Evolutionary conservation across 495 filamentous ascomycete genomes (phyloP).

Genomic region (Aspergillus saccharolyticus): DNA sequence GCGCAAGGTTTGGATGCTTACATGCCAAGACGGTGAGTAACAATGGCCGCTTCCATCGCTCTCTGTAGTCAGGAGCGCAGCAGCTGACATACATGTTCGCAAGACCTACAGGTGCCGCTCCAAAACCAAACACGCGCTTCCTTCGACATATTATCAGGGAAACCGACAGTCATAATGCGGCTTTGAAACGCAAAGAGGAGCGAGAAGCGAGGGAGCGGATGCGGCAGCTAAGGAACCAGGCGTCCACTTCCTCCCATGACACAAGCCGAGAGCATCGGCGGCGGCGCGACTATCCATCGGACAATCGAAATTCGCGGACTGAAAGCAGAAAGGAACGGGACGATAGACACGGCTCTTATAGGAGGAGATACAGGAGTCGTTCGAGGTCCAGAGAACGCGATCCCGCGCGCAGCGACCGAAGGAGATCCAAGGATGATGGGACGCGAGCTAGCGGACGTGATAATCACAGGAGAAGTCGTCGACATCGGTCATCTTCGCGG

Average conservation of each 20-base stretch:
- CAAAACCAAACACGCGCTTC: conserved; percentile 88
- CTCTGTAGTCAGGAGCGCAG: background rate
- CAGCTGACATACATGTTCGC: conserved; percentile 9
- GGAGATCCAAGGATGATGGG: conserved; percentile 21
- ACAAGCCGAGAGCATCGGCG: conserved; percentile 17
- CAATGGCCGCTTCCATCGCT: background rate
- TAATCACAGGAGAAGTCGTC: conserved; percentile 19
- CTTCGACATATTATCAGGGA: conserved; percentile 83
- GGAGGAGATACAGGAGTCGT: conserved; percentile 27
- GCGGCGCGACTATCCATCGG: conserved; percentile 9
- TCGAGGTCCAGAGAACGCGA: conserved; percentile 27
- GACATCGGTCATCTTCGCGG: conserved; percentile 28
- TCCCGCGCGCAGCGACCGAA: conserved; percentile 27
- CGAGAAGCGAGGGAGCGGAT: conserved; percentile 56
- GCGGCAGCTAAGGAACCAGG: conserved; percentile 41
- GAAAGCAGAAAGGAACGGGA: conserved; percentile 16
- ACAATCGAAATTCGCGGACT: conserved; percentile 14
- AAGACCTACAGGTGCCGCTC: conserved; percentile 58
- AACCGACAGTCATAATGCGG: conserved; percentile 84
- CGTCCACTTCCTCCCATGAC: conserved; percentile 27
- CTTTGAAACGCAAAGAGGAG: conserved; percentile 76
- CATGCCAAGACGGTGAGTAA: conserved; percentile 58
- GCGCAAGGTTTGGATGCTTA: conserved; percentile 67
- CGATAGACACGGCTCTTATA: conserved; percentile 22
- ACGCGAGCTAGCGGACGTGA: conserved; percentile 17